Conservation (phyloP, 768 basidiomycete species). For the Leccinum imitatum region DNA sequence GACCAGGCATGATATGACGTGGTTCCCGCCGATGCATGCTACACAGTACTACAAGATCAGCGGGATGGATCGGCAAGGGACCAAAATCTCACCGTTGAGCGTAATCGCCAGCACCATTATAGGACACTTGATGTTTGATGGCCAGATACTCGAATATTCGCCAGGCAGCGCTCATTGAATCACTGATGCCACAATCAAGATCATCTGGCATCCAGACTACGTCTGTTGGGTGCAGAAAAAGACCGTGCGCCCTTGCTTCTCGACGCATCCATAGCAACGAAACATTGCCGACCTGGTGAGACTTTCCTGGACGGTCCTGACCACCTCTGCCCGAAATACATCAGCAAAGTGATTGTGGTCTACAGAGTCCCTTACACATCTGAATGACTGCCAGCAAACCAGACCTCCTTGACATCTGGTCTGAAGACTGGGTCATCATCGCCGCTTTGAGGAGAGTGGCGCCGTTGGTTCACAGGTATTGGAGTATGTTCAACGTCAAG, state of each 20-base stretch:
- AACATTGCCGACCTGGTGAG: background rate
- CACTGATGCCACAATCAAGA: background rate
- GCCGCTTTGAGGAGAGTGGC: background rate
- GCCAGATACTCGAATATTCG: background rate
- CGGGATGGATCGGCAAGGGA: background rate
- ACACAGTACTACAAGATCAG: background rate
- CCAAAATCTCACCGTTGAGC: background rate
- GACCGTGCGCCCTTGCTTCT: background rate
- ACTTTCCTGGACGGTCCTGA: background rate
- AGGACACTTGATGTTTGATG: background rate
- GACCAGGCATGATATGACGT: background rate
- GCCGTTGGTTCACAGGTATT: rapidly evolving
- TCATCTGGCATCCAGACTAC: background rate
- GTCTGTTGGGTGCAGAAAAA: background rate
- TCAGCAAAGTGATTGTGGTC: background rate
- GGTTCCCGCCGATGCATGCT: background rate
- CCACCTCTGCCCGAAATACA: background rate
- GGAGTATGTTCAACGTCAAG: background rate
- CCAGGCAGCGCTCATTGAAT: background rate
- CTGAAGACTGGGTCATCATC: background rate
- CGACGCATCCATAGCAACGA: background rate
- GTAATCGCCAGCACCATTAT: background rate
- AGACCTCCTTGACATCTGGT: background rate
- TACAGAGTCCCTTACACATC: background rate
- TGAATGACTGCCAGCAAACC: background rate